Conservation (phyloP, 2,329 filamentous ascomycete genomes). For the Diaporthe citrichinensis region DNA sequence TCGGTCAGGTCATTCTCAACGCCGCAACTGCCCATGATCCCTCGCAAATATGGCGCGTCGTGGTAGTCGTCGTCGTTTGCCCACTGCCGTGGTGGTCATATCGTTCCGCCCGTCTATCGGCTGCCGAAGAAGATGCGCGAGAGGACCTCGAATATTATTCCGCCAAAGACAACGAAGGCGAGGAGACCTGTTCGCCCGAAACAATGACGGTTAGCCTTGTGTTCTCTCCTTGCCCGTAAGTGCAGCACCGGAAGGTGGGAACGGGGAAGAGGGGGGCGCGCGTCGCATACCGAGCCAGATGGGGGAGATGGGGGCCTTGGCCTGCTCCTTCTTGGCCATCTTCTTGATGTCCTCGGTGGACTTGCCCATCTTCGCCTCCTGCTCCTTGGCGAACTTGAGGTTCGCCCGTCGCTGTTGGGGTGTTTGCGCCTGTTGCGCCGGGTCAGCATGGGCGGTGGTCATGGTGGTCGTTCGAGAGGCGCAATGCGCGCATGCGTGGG, state of each 20-base stretch:
- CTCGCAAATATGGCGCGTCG: slow-evolving; percentile 1
- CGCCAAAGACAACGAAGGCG: slow-evolving; percentile 73
- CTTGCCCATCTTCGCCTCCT: slow-evolving; percentile 83
- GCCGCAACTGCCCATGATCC: not conserved
- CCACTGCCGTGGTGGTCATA: not conserved
- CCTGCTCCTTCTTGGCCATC: slow-evolving; percentile 68
- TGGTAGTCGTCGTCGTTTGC: not conserved
- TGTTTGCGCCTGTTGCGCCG: slow-evolving; percentile 77
- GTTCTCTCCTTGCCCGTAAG: not conserved
- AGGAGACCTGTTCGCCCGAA: slow-evolving; percentile 61
- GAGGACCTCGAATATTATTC: slow-evolving; percentile 70
- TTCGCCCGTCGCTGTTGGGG: slow-evolving; percentile 87
- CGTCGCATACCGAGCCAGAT: slow-evolving; percentile 72
- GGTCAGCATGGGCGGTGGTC: not conserved
- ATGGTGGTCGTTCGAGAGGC: not conserved
- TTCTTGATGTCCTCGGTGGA: slow-evolving; percentile 75
- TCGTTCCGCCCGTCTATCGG: slow-evolving; percentile 26
- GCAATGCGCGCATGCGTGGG: not conserved
- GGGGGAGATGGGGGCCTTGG: slow-evolving; percentile 75
- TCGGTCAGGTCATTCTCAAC: not conserved
- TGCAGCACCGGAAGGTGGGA: too few species aligned
- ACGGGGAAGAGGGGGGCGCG: not conserved
- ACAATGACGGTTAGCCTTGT: slow-evolving; percentile 23
- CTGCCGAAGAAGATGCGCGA: slow-evolving; percentile 64
- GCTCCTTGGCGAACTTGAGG: slow-evolving; percentile 80